These are phyloP conservation scores for Penicillium sp. DNA, from an alignment of 2,329 filamentous ascomycete species.

Conservation along the genomic window DNA sequence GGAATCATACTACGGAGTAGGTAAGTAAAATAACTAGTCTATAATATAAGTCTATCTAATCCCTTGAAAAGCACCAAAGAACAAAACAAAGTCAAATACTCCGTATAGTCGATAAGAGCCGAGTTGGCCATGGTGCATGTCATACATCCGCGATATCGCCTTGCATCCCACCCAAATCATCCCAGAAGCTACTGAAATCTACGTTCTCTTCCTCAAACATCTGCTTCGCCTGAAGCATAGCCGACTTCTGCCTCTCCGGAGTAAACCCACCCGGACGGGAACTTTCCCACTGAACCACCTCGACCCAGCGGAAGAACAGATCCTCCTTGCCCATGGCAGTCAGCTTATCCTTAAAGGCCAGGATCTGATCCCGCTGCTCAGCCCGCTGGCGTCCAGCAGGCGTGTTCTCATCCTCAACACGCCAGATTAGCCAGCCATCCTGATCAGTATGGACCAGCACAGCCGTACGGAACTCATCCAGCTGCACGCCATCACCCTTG, in stretches of 20 bases:
- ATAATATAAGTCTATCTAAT: no score
- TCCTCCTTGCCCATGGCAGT: constrained; percentile 74
- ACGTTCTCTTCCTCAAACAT: constrained; percentile 70
- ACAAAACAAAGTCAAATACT: neutral
- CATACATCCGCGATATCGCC: constrained; percentile 29
- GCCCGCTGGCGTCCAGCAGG: constrained; percentile 37
- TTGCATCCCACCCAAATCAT: constrained; percentile 60
- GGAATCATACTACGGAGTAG: neutral
- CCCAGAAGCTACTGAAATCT: constrained; percentile 78
- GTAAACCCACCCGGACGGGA: constrained; percentile 74
- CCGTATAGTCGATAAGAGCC: neutral
- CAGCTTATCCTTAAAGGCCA: constrained; percentile 73
- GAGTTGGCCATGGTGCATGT: neutral
- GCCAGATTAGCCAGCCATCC: constrained; percentile 64
- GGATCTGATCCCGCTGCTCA: constrained; percentile 59
- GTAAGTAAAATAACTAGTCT: no score
- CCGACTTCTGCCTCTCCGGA: constrained; percentile 63
- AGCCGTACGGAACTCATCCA: constrained; percentile 66
- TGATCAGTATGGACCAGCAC: constrained; percentile 65
- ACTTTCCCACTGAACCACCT: constrained; percentile 84
- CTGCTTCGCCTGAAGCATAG: constrained; percentile 67
- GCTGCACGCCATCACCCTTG: constrained; percentile 34
- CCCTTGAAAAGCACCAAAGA: neutral
- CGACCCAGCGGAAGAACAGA: constrained; percentile 87
- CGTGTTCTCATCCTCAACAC: constrained; percentile 54